Evolutionary conservation across 2,329 filamentous ascomycete genomes (phyloP).

Genomic region (Ophiostoma quercus): DNA sequence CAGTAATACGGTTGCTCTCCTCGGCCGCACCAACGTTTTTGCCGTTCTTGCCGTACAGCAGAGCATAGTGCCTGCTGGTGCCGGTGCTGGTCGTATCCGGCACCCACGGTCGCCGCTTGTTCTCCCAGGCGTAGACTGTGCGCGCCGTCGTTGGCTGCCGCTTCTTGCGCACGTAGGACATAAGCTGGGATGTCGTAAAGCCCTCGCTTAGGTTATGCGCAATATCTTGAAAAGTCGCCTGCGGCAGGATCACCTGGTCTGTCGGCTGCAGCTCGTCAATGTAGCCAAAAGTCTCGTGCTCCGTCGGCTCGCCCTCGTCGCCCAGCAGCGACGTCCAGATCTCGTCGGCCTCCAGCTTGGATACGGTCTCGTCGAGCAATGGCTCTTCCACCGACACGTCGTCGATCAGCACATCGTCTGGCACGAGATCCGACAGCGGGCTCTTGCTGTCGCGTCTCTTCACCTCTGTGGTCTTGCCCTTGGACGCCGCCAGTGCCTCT

Average conservation of each 20-base stretch:
- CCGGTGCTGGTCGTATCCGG: conserved; percentile 32
- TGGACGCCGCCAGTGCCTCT: not conserved
- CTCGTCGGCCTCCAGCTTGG: conserved; percentile 13
- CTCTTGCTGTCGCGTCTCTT: not conserved
- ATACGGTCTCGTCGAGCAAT: conserved; percentile 7
- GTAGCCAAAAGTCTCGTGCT: conserved; percentile 40
- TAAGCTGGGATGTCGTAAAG: conserved; percentile 46
- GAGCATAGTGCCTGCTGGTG: conserved; percentile 8
- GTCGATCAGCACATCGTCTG: not conserved
- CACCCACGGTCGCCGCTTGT: conserved; percentile 40
- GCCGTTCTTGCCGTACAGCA: not conserved
- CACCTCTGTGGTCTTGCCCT: not conserved
- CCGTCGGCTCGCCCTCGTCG: conserved; percentile 27
- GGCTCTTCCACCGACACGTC: not conserved
- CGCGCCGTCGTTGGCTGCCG: conserved; percentile 8
- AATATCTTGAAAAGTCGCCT: conserved; percentile 41
- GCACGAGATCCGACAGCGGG: not conserved
- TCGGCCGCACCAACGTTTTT: too few relatives aligned
- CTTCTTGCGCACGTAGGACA: conserved; percentile 37
- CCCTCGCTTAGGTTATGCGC: conserved; percentile 39
- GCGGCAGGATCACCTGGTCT: conserved; percentile 37
- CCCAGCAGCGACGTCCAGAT: conserved; percentile 22
- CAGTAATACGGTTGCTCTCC: not conserved
- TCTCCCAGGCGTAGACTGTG: conserved; percentile 38
- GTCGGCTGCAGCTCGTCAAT: conserved; percentile 47